Base-by-base conservation (phyloP, 169 alveolate species). In the Babesia divergens region DNA sequence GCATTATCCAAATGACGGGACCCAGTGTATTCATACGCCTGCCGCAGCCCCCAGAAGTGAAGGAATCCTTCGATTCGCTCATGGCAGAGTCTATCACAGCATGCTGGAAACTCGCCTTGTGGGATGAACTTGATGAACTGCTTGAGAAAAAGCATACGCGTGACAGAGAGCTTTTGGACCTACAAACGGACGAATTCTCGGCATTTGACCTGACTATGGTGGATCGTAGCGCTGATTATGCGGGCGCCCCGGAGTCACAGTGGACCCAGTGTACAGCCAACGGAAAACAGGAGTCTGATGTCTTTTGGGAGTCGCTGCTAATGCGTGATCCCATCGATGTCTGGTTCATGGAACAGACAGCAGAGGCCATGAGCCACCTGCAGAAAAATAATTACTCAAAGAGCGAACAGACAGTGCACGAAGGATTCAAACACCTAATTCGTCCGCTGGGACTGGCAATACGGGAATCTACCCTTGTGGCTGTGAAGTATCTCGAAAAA, bases 291-390 rank as follows among this genome's bases (percentile, higher is more conserved):
- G 72, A 43, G 20, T 38, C 82, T 4, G 65, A 56, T 42, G 60
- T 59, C 29, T 70, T 70, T 47, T 70, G 82, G 82, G 66, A 47
- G 28, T 58, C 82, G 1, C 72, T 70, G 24, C 42, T 69, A n/a
- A 70, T 70, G 82, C 49, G 65, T 14, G 82, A 70, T 31, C 65
- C 82, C 22, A 53, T 70, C 28, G 82, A 70, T 31, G 82, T 70
- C 20, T 70, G 82, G 82, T 70, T 70, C 64, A 70, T 70, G 82
- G 72, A 70, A 37, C 53, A 59, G 70, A 70, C 72, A 1, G 82
- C 82, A 9, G 14, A 40, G 28, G 49, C 82, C 50, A 32, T 70
- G 26, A 42, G 70, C 42, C 59, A 20, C 46, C 50, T 70, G 31
- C 74, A 70, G 14, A 70, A 70, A 64, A 40, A 22, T 8, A 18